These are phyloP conservation scores for Alloteropsis angusta DNA, from an alignment of 202 grass and related monocot species.

Conservation along the genomic window DNA sequence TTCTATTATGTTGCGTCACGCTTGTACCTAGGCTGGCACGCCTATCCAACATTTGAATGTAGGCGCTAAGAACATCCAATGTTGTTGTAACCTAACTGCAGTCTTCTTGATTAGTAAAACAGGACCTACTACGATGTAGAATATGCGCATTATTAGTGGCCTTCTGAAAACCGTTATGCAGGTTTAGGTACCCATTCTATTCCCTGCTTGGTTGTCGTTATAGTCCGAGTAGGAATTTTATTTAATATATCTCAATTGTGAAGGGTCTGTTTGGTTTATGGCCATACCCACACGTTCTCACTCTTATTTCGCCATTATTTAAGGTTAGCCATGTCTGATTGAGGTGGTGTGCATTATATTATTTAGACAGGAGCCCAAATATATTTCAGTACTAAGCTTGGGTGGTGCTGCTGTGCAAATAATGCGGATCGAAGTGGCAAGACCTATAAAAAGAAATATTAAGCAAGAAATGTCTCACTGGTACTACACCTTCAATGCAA, in stretches of 20 bases:
- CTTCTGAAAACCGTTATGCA: not conserved
- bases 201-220: not conserved
- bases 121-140: not conserved
- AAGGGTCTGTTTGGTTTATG: no score
- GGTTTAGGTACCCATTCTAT: not conserved
- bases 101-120: conserved; percentile 25
- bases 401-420: no score
- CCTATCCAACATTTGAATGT: conserved; percentile 25
- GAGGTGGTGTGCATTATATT: no score
- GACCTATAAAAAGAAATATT: no score
- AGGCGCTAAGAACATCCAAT: conserved; percentile 30
- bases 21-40: conserved; percentile 3
- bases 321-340: no score
- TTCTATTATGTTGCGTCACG: not conserved
- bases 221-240: not conserved
- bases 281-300: no score
- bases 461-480: no score
- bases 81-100: conserved; percentile 32
- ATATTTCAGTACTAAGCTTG: no score
- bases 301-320: no score
- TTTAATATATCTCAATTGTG: not conserved
- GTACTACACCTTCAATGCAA: no score
- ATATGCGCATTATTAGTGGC: not conserved
- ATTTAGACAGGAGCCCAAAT: no score
- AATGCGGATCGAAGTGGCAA: no score